These are phyloP conservation scores for Quaeritorhiza haematococci DNA, from an alignment of 371 early-diverging fungal species.

Conservation along the genomic window DNA sequence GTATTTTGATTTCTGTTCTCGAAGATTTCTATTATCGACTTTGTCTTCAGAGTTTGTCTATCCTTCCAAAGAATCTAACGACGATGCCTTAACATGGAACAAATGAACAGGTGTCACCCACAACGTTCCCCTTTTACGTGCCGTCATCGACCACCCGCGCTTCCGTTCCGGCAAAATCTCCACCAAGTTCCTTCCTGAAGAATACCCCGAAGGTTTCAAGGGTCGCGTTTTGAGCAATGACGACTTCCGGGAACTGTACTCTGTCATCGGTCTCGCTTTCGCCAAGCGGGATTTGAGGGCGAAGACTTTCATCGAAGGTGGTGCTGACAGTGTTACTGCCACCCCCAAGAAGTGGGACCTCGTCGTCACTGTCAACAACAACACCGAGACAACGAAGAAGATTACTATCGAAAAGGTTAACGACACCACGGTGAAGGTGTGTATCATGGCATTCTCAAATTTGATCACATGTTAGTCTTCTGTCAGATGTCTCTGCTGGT, in stretches of 20 bases:
- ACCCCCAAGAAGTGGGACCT: slow-evolving; percentile 46
- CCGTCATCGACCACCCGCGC: slow-evolving; percentile 73
- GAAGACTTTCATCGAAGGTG: slow-evolving; percentile 42
- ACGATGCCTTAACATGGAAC: neutral
- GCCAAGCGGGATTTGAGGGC: slow-evolving; percentile 65
- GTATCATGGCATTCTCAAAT: neutral
- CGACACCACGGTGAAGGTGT: slow-evolving; percentile 30
- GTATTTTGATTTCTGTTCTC: neutral
- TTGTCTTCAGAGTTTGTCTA: neutral
- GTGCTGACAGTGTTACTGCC: slow-evolving; percentile 24
- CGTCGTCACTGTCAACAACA: slow-evolving; percentile 49
- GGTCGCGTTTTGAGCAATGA: slow-evolving; percentile 55
- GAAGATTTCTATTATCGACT: neutral
- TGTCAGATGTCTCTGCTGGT: neutral
- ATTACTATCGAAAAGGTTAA: slow-evolving; percentile 29
- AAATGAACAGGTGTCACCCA: slow-evolving; percentile 75
- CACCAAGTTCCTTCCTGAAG: slow-evolving; percentile 86
- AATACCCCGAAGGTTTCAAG: slow-evolving; percentile 87
- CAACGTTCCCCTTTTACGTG: slow-evolving; percentile 88
- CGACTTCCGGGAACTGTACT: slow-evolving; percentile 53
- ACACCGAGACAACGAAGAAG: slow-evolving; percentile 38
- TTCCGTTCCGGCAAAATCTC: slow-evolving; percentile 77
- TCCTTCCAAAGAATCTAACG: too few relatives aligned
- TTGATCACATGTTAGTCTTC: too few relatives aligned
- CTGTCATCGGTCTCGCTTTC: slow-evolving; percentile 63